Base-by-base conservation (phyloP, 169 alveolate species). In the Perkinsus chesapeaki region DNA sequence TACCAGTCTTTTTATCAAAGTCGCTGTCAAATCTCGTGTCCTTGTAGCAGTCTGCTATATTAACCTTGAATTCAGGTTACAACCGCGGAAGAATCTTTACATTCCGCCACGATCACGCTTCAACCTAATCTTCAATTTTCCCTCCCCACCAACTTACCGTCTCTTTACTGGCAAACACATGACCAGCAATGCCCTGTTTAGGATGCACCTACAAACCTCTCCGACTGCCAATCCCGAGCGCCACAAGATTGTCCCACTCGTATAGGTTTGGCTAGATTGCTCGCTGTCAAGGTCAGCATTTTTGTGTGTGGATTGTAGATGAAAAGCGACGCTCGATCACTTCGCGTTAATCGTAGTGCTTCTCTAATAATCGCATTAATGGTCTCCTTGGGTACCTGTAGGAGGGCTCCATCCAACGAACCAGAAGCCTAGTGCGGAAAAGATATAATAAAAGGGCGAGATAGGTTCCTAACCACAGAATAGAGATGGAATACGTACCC, bases 161-260 rank as follows among this genome's bases (percentile, higher is more conserved):
- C n/a, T n/a, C n/a, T n/a, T n/a, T n/a, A n/a, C n/a, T n/a, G n/a
- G n/a, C 92, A 23, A 60, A 39, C 39, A 93, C 94, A 37, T 91
- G 91, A 12, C 95, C 91, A 39, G 95, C 94, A n/a, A 93, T 93
- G 27, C 95, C 95, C 91, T 93, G 92, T n/a, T 43, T 43, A 5
- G 92, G 92, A 10, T 82, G 92, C 16, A 82, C n/a, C n/a, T n/a
- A n/a, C n/a, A n/a, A n/a, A n/a, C n/a, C n/a, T n/a, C n/a, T n/a
- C n/a, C n/a, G n/a, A n/a, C n/a, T n/a, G n/a, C n/a, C n/a, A n/a
- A n/a, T n/a, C n/a, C n/a, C n/a, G n/a, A n/a, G n/a, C n/a, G n/a
- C n/a, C n/a, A n/a, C n/a, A n/a, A n/a, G n/a, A n/a, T n/a, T n/a
- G n/a, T n/a, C n/a, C n/a, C n/a, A n/a, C 92, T n/a, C 92, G 92